Conservation (phyloP, 139 green algal species). For the Chlamydomonas incerta region DNA sequence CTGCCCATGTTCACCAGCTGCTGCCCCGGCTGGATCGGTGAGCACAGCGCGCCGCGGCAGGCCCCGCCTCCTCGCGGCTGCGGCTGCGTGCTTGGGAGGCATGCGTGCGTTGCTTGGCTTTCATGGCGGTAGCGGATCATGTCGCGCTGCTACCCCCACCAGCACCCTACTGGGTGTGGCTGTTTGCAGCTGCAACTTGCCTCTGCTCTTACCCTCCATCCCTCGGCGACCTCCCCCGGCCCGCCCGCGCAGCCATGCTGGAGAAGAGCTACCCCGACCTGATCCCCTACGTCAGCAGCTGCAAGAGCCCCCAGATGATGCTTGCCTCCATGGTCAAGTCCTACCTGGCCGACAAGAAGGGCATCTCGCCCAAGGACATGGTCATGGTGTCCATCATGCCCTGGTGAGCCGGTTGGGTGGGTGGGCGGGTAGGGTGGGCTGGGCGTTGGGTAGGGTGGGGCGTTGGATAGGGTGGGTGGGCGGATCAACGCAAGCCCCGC, state of each 20-base stretch:
- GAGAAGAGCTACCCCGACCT: conserved; percentile 80
- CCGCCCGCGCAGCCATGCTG: conserved; percentile 50
- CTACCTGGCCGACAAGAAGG: conserved; percentile 64
- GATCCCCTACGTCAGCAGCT: conserved; percentile 77
- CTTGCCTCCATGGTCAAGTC: conserved; percentile 74
- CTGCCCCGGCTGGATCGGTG: conserved; percentile 72
- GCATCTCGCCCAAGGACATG: conserved; percentile 53
- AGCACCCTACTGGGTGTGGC: no score
- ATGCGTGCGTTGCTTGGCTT: no score
- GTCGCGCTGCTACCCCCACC: no score
- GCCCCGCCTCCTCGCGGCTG: no score
- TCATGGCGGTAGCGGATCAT: no score
- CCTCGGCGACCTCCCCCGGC: no score
- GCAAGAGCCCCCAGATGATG: conserved; percentile 82
- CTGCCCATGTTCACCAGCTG: conserved; percentile 84
- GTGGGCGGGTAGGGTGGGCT: no score
- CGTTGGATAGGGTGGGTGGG: no score
- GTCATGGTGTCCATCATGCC: conserved; percentile 72
- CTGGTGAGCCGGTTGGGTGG: conserved; percentile 49
- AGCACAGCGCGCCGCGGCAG: neutral
- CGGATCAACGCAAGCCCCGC: no score
- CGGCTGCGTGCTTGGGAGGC: no score
- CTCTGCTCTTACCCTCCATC: neutral
- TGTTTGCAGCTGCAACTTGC: no score
- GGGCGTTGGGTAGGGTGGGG: no score